Percentiles rank a stretch among this genome's conserved stretches.
These are phyloP conservation scores for Globisporangium polare DNA, from an alignment of 352 stramenopile genomes.

Conservation along the genomic window DNA sequence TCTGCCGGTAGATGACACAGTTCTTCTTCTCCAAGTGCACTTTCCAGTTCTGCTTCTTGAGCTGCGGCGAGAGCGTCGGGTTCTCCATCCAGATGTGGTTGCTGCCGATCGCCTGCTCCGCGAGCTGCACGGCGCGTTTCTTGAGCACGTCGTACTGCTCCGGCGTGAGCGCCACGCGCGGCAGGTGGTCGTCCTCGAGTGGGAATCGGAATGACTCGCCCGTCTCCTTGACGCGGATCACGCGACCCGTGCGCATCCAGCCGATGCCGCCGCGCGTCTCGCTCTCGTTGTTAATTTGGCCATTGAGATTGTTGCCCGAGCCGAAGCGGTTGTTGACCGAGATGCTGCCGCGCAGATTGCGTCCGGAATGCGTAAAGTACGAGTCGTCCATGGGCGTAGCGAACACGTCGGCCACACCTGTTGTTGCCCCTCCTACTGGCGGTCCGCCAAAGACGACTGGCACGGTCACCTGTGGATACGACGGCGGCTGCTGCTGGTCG, in stretches of 20 bases:
- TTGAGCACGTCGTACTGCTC: conserved; percentile 31
- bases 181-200: conserved; percentile 56
- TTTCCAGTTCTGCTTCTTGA: conserved; percentile 66
- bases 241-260: conserved; percentile 67
- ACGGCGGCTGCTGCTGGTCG: neutral
- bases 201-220: conserved; percentile 71
- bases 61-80: conserved; percentile 45
- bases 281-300: neutral
- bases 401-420: conserved; percentile 1
- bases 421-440: neutral
- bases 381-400: conserved; percentile 16
- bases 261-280: conserved; percentile 39
- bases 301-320: no score
- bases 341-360: conserved; percentile 31
- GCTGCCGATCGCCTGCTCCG: conserved; percentile 39
- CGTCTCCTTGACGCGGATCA: conserved; percentile 71
- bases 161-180: conserved; percentile 29
- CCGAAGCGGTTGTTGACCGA: conserved; percentile 1
- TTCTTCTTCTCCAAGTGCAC: conserved; percentile 66
- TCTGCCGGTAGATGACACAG: conserved; percentile 61
- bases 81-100: conserved; percentile 67
- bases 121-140: conserved; percentile 26
- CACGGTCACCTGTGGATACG: neutral
- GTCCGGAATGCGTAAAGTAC: conserved; percentile 9
- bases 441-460: neutral